These are phyloP conservation scores for Daldinia decipiens DNA, from an alignment of 495 filamentous ascomycete genomes.

Conservation along the genomic window DNA sequence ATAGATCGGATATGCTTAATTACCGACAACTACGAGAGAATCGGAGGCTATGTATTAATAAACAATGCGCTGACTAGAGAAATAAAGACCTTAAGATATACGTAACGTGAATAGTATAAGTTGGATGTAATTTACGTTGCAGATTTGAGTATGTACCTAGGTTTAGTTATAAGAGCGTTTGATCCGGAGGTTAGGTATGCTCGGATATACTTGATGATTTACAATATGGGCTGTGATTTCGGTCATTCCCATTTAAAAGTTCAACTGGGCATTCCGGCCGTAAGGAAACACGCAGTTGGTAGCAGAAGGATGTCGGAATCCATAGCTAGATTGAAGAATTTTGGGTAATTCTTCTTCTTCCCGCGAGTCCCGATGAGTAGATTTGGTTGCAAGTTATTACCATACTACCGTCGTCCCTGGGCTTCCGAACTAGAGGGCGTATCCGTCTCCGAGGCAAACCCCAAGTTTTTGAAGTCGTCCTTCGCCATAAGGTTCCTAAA, in stretches of 20 bases:
- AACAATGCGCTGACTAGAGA: neutral
- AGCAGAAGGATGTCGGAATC: neutral
- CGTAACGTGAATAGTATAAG: neutral
- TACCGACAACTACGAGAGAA: neutral
- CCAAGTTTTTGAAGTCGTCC: conserved; percentile 92
- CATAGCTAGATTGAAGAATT: neutral
- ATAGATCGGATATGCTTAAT: conserved; percentile 31
- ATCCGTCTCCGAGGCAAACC: conserved; percentile 69
- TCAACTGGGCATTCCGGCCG: neutral
- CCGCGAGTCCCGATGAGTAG: neutral
- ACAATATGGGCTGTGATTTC: neutral
- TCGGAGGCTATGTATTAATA: neutral
- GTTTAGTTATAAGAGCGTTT: neutral
- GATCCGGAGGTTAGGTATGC: neutral
- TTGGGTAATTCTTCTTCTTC: neutral
- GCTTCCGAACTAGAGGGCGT: conserved; percentile 45
- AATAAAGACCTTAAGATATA: neutral
- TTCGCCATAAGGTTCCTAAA: conserved; percentile 91
- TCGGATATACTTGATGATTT: neutral
- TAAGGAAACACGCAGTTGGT: neutral
- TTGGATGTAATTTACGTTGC: neutral
- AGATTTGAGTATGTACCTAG: neutral
- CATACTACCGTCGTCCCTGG: conserved; percentile 17
- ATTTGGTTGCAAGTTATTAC: neutral
- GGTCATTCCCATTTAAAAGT: neutral